Conservation (phyloP, 306 rosid genomes). For the Cicer yamashitae region DNA sequence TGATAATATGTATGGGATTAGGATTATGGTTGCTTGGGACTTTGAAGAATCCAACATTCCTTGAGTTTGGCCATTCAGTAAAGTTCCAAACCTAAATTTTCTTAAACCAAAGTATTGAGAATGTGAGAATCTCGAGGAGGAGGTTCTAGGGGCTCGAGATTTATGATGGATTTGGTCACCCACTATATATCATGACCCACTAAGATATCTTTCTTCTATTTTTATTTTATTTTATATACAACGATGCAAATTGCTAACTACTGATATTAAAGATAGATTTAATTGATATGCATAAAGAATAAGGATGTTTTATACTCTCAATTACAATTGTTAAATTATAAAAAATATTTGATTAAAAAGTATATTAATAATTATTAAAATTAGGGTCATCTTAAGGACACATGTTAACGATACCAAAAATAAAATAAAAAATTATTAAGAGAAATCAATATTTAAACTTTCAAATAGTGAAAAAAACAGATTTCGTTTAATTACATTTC, state of each 20-base stretch:
- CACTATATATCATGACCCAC: conserved; percentile 49
- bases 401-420: too few relatives aligned
- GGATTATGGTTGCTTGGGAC: conserved; percentile 50
- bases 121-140: conserved; percentile 81
- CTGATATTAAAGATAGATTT: too few relatives aligned
- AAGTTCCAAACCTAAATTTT: conserved; percentile 52
- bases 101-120: conserved; percentile 53
- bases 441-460: too few relatives aligned
- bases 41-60: conserved; percentile 81
- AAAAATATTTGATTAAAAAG: too few relatives aligned
- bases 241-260: not conserved
- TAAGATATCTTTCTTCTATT: conserved; percentile 44
- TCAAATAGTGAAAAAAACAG: too few relatives aligned
- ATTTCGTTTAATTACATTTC: too few relatives aligned
- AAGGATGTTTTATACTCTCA: too few relatives aligned
- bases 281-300: too few relatives aligned
- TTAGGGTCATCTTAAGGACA: too few relatives aligned
- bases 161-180: conserved; percentile 79
- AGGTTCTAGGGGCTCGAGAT: conserved; percentile 54
- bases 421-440: too few relatives aligned
- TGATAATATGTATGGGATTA: conserved; percentile 41
- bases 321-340: too few relatives aligned
- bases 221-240: not conserved
- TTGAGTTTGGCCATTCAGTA: conserved; percentile 75
- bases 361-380: too few relatives aligned